Evolutionary conservation across 2,329 filamentous ascomycete species (phyloP).

Genomic region (Fusarium compactum): DNA sequence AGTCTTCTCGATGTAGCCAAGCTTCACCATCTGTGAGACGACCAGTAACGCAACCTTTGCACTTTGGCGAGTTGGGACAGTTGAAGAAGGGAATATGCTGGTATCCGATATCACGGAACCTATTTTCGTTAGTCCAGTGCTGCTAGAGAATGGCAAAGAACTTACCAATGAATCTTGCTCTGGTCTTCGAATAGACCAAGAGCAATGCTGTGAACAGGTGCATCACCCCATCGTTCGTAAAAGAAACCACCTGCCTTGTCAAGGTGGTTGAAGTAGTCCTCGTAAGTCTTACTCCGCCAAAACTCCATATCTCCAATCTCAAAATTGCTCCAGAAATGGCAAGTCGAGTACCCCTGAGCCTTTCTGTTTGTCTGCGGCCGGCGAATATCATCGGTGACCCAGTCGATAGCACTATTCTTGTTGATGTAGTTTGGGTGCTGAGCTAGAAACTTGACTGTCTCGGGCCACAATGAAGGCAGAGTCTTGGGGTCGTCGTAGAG

Average conservation of each 20-base stretch:
- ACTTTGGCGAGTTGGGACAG: constrained; percentile 96
- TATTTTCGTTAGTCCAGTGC: constrained; percentile 52
- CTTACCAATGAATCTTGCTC: constrained; percentile 91
- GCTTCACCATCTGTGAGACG: constrained; percentile 89
- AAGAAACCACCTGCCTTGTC: constrained; percentile 98
- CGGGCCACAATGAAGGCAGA: constrained; percentile 92
- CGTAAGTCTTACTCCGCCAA: constrained; percentile 89
- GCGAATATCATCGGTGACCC: constrained; percentile 82
- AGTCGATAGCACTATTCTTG: constrained; percentile 85
- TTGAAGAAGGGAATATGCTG: constrained; percentile 99
- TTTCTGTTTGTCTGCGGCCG: constrained; percentile 83
- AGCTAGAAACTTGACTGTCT: constrained; percentile 89
- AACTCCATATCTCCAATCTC: constrained; percentile 95
- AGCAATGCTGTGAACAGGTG: constrained; percentile 94
- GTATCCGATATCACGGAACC: constrained; percentile 99
- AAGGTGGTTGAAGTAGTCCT: constrained; percentile 96
- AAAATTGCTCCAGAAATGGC: constrained; percentile 99
- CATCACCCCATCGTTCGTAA: constrained; percentile 98
- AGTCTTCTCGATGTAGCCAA: constrained; percentile 91
- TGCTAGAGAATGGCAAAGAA: constrained; percentile 24
- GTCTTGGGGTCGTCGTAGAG: constrained; percentile 92
- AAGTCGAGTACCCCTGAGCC: constrained; percentile 95
- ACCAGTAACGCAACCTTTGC: constrained; percentile 86
- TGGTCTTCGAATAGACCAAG: constrained; percentile 92
- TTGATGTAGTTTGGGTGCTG: constrained; percentile 85